These are phyloP conservation scores for Fraxinus velutina DNA, from an alignment of 305 asterid species.

Conservation along the genomic window DNA sequence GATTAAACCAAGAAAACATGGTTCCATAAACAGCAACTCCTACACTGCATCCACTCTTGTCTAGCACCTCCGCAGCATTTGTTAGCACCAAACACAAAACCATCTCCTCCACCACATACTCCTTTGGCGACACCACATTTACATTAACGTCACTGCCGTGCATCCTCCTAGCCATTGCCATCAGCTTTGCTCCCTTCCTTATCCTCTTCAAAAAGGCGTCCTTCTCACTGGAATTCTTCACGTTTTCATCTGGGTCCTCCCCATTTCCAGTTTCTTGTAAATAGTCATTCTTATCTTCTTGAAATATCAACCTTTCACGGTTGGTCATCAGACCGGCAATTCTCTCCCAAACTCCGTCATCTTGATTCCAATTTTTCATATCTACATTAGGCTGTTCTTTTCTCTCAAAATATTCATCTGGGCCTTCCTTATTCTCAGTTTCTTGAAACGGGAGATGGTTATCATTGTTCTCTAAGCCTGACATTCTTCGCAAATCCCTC, in stretches of 20 bases:
- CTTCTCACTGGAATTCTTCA: not conserved
- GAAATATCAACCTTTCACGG: constrained; percentile 36
- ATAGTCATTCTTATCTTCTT: not conserved
- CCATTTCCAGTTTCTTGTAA: not conserved
- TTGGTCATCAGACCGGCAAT: constrained; percentile 67
- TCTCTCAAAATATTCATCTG: not conserved
- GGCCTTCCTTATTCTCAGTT: not conserved
- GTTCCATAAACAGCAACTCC: constrained; percentile 69
- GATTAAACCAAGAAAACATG: constrained; percentile 76
- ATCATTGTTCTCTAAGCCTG: constrained; percentile 18
- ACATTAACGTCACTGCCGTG: constrained; percentile 9
- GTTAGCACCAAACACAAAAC: constrained; percentile 64
- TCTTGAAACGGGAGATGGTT: not conserved
- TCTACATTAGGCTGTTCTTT: not conserved
- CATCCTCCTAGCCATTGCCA: constrained; percentile 42
- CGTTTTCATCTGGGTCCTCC: not conserved
- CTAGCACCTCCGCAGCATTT: constrained; percentile 73
- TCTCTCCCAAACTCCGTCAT: constrained; percentile 34
- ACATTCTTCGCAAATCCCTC: constrained; percentile 12
- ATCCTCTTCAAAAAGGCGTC: constrained; percentile 31
- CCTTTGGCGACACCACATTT: constrained; percentile 6
- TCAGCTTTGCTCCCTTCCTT: constrained; percentile 42
- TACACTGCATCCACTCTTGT: constrained; percentile 39
- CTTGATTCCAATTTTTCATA: not conserved
- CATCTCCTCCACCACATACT: constrained; percentile 37